A percentile compares a stretch with the other conserved stretches of the same genome.
Evolutionary conservation across 1,284 basidiomycete species (phyloP).

Genomic region (Porodaedalea pini): DNA sequence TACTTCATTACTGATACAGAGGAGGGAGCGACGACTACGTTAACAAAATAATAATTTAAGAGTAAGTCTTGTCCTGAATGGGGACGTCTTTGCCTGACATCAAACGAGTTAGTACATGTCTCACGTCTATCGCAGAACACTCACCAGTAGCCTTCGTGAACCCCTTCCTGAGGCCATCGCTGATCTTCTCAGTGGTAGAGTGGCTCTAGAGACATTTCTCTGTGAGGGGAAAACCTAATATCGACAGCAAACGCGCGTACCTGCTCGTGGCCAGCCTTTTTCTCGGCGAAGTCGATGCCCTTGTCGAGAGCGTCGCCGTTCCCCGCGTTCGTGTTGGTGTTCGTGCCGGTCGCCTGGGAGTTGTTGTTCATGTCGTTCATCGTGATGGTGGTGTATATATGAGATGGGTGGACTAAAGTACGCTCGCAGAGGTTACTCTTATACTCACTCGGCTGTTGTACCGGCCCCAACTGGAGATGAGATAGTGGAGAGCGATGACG

Average conservation of each 20-base stretch:
- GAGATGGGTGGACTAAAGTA: too few species aligned
- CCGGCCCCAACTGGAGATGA: too few species aligned
- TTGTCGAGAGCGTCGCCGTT: conserved; percentile 25
- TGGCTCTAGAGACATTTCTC: conserved; percentile 7
- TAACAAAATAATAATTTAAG: too few species aligned
- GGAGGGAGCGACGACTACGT: too few species aligned
- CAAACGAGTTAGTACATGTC: neutral
- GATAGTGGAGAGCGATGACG: too few species aligned
- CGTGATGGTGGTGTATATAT: neutral
- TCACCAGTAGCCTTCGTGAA: conserved; percentile 23
- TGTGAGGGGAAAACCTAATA: neutral
- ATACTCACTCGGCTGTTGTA: too few species aligned
- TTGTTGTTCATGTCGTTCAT: neutral
- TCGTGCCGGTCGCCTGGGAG: neutral
- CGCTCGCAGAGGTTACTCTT: too few species aligned
- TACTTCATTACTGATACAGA: too few species aligned
- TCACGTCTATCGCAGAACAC: neutral
- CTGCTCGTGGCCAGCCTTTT: conserved; percentile 23
- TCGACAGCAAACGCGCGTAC: neutral
- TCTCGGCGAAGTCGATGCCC: conserved; percentile 22
- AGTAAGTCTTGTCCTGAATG: conserved; percentile 20
- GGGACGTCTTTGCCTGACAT: conserved; percentile 22
- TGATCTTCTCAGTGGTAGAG: conserved; percentile 24
- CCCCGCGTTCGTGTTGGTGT: neutral
- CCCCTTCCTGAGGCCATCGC: conserved; percentile 23